Conservation (phyloP, 2,329 filamentous ascomycete genomes). For the Penicillium brasilianum region DNA sequence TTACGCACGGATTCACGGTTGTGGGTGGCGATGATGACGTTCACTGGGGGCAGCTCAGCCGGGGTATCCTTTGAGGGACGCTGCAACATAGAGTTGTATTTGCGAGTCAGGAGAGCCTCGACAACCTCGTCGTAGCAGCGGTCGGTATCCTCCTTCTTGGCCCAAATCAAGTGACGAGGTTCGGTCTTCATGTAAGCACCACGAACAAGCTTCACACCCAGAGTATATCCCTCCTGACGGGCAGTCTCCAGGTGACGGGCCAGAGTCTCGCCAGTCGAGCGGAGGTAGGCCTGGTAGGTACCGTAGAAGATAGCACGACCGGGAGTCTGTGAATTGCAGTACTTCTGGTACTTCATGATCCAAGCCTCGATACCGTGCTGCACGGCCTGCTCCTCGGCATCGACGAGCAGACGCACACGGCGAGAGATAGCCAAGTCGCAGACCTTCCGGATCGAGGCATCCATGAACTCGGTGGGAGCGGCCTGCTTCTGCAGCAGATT, state of each 20-base stretch:
- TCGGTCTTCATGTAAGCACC: conserved; percentile 60
- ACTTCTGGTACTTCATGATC: conserved; percentile 60
- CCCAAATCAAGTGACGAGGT: conserved; percentile 51
- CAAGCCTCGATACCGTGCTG: conserved; percentile 59
- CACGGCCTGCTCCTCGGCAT: conserved; percentile 60
- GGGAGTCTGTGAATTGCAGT: conserved; percentile 54
- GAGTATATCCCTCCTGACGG: conserved; percentile 53
- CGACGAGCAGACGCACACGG: conserved; percentile 55
- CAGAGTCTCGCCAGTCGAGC: conserved; percentile 53
- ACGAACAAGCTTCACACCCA: conserved; percentile 59
- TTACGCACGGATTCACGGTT: conserved; percentile 60
- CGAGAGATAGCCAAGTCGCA: conserved; percentile 50
- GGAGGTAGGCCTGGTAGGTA: conserved; percentile 61
- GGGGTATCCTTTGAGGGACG: conserved; percentile 47
- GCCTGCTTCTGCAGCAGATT: conserved; percentile 47
- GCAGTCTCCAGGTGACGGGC: conserved; percentile 53
- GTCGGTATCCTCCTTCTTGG: conserved; percentile 55
- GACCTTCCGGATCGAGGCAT: conserved; percentile 50
- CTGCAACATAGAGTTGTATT: conserved; percentile 62
- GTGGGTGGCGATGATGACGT: conserved; percentile 65
- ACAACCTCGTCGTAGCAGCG: conserved; percentile 62
- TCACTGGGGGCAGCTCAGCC: conserved; percentile 48
- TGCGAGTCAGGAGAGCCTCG: conserved; percentile 59
- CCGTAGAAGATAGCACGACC: conserved; percentile 59
- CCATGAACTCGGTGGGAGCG: conserved; percentile 48